These are phyloP conservation scores for Starmerella apicola DNA, from an alignment of 805 yeast genomes.

Conservation along the genomic window DNA sequence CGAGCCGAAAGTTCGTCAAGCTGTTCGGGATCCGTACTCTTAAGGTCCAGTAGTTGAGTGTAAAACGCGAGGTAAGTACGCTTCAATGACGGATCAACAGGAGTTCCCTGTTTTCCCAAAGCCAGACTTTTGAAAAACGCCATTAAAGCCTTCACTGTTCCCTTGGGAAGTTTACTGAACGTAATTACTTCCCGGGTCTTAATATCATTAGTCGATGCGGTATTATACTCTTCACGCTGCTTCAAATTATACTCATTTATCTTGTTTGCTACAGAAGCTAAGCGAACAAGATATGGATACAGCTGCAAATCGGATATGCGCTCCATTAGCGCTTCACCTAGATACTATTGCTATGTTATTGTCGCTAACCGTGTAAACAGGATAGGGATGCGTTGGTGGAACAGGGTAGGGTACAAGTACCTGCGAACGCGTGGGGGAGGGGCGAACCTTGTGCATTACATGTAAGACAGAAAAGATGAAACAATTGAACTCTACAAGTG, in stretches of 20 bases:
- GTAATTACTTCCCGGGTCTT: not conserved
- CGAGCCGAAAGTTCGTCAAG: slow-evolving; percentile 22
- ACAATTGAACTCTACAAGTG: no score
- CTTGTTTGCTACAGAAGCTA: slow-evolving; percentile 46
- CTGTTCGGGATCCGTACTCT: slow-evolving; percentile 25
- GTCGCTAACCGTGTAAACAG: no score
- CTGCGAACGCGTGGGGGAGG: no score
- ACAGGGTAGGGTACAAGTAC: no score
- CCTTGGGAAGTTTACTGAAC: slow-evolving; percentile 23
- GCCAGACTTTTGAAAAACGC: slow-evolving; percentile 27
- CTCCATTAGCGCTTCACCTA: no score
- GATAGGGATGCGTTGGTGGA: no score
- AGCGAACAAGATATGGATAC: slow-evolving; percentile 43
- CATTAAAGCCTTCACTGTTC: slow-evolving; percentile 25
- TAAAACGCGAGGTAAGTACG: slow-evolving; percentile 45
- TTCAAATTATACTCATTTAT: slow-evolving; percentile 21
- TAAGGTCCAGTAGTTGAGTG: slow-evolving; percentile 40
- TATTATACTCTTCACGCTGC: slow-evolving; percentile 1
- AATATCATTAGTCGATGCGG: not conserved
- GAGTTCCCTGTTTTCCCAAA: slow-evolving; percentile 10
- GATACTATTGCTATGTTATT: no score
- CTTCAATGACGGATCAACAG: slow-evolving; percentile 14
- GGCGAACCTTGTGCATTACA: no score
- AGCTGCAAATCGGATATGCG: slow-evolving; percentile 24
- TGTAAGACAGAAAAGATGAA: no score